phyloP scores from a whole-genome alignment of 768 basidiomycete species.

The Calvatia gigantea region DNA sequence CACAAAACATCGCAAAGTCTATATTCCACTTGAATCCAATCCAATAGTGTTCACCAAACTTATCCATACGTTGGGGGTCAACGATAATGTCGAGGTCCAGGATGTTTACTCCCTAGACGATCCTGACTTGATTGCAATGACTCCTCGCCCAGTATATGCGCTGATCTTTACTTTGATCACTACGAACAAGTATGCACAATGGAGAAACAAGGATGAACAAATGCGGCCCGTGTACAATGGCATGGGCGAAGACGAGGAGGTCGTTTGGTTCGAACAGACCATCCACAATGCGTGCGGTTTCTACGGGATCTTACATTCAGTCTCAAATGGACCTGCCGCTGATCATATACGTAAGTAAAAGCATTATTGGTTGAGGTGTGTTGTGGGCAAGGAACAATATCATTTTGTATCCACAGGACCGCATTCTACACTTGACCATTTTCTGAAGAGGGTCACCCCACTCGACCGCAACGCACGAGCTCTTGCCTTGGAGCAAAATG shows the following conservation, averaged over 20 bases:
- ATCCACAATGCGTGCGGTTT: constrained; percentile 36
- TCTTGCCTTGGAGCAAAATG: constrained; percentile 25
- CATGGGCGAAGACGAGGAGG: constrained; percentile 26
- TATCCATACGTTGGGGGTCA: constrained; percentile 27
- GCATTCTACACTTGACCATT: constrained; percentile 20
- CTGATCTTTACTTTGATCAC: constrained; percentile 28
- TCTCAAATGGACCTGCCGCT: constrained; percentile 25
- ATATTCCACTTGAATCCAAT: constrained; percentile 34
- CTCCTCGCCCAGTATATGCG: constrained; percentile 28
- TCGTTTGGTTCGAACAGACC: constrained; percentile 35
- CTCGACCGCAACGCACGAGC: constrained; percentile 27
- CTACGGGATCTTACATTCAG: constrained; percentile 31
- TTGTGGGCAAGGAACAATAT: not conserved
- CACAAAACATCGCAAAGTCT: constrained; percentile 21
- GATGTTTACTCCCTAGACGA: constrained; percentile 32
- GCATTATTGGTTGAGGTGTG: not conserved
- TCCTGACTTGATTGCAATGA: constrained; percentile 28
- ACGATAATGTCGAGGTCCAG: constrained; percentile 24
- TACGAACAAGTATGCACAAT: constrained; percentile 19
- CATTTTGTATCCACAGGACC: constrained; percentile 14
- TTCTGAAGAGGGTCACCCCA: constrained; percentile 21
- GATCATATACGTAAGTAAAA: constrained; percentile 20
- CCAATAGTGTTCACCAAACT: constrained; percentile 33
- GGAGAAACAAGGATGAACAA: constrained; percentile 20
- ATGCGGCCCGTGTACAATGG: constrained; percentile 23